phyloP scores from a whole-genome alignment of 2,329 filamentous ascomycete species.

The Monilinia fructigena region DNA sequence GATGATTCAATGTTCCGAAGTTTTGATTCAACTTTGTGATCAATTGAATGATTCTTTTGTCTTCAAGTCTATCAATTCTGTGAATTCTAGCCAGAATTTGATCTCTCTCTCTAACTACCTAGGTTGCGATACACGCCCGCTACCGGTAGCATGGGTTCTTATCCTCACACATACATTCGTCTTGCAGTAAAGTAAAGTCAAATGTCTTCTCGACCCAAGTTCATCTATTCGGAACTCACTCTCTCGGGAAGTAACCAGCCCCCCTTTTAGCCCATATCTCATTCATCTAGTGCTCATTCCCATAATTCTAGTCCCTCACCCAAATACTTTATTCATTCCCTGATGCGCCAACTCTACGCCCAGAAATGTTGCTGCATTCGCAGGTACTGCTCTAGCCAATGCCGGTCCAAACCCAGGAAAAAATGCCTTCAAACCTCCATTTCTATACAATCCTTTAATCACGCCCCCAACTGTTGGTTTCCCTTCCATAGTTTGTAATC shows the following conservation, averaged over 20 bases:
- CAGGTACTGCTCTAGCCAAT: constrained; percentile 86
- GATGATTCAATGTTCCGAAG: neutral
- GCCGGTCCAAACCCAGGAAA: constrained; percentile 96
- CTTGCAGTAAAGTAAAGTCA: neutral
- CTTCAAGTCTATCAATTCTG: too few relatives aligned
- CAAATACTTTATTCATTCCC: constrained; percentile 75
- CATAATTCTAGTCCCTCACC: constrained; percentile 34
- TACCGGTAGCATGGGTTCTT: neutral
- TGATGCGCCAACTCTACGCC: constrained; percentile 82
- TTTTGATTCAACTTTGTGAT: neutral
- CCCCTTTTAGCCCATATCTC: neutral
- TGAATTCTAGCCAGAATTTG: neutral
- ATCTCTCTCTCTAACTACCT: neutral
- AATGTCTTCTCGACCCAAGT: neutral
- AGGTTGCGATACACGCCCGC: neutral
- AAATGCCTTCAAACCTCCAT: constrained; percentile 84
- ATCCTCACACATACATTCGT: neutral
- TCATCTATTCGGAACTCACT: neutral
- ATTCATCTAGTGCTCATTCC: neutral
- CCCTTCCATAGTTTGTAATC: constrained; percentile 87
- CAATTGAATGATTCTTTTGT: too few relatives aligned
- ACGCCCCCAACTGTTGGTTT: constrained; percentile 78
- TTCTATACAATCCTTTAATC: constrained; percentile 76
- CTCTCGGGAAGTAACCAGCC: neutral
- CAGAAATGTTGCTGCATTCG: constrained; percentile 93